These are phyloP conservation scores for Nissolia schottii DNA, from an alignment of 306 rosid genomes.

Conservation along the genomic window DNA sequence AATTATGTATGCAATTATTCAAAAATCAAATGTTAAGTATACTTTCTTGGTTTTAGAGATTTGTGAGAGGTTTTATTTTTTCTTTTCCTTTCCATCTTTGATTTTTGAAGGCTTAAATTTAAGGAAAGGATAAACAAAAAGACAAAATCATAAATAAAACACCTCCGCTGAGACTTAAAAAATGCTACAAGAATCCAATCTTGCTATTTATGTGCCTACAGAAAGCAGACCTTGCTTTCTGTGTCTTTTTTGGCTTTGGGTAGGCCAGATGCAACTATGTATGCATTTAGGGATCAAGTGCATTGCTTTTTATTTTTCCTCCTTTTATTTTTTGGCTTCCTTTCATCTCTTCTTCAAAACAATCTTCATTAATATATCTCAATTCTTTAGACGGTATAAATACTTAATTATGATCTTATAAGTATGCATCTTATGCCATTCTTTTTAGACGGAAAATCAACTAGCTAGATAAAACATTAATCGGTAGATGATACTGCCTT, in stretches of 20 bases:
- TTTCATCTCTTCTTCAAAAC: neutral
- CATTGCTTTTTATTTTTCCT: too few species aligned
- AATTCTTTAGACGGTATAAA: neutral
- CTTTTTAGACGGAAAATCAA: neutral
- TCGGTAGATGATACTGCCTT: neutral
- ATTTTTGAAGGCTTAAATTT: too few species aligned
- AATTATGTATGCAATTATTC: neutral
- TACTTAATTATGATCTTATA: neutral
- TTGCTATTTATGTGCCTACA: too few species aligned
- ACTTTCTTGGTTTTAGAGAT: neutral
- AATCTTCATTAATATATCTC: neutral
- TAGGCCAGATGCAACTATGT: neutral
- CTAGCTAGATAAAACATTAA: neutral
- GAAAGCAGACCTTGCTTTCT: neutral
- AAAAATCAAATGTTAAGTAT: neutral
- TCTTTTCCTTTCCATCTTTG: too few species aligned
- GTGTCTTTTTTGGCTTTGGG: neutral
- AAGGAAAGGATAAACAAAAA: too few species aligned
- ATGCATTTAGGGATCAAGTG: neutral
- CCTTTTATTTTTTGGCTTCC: neutral
- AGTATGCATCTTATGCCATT: neutral
- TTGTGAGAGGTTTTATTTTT: neutral
- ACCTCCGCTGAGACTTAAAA: too few species aligned
- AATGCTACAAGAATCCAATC: too few species aligned
- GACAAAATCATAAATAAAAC: too few species aligned